Conservation (phyloP, 2,329 filamentous ascomycete species). For the Botrytis sinoallii region DNA sequence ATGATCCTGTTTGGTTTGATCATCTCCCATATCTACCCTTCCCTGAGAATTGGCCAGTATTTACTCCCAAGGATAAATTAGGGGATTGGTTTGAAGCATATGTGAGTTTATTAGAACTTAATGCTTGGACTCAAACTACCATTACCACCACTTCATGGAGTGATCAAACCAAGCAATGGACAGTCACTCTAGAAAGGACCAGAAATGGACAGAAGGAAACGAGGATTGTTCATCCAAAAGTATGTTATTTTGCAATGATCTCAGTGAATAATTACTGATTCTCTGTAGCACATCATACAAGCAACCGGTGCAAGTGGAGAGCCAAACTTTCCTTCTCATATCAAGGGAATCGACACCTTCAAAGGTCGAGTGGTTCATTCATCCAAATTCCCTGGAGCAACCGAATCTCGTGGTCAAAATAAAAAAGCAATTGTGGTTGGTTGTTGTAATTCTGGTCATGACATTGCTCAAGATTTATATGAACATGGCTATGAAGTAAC, state of each 20-base stretch:
- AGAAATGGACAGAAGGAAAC: constrained; percentile 27
- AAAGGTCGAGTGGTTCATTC: constrained; percentile 59
- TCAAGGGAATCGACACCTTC: constrained; percentile 52
- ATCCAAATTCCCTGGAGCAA: constrained; percentile 55
- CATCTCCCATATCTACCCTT: constrained; percentile 64
- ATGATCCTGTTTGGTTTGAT: constrained; percentile 60
- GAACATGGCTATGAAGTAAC: constrained; percentile 66
- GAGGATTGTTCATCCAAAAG: constrained; percentile 24
- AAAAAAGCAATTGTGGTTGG: constrained; percentile 65
- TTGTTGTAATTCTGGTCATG: constrained; percentile 66
- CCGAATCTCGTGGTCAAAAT: constrained; percentile 42
- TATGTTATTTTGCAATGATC: neutral
- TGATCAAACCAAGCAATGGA: constrained; percentile 51
- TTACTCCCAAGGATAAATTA: constrained; percentile 69
- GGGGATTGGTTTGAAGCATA: constrained; percentile 67
- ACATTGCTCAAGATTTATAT: constrained; percentile 65
- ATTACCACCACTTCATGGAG: constrained; percentile 46
- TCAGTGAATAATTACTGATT: constrained; percentile 28
- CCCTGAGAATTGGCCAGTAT: constrained; percentile 63
- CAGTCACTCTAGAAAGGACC: constrained; percentile 47
- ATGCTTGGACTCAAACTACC: constrained; percentile 59
- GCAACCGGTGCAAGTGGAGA: constrained; percentile 50
- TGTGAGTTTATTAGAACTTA: constrained; percentile 60
- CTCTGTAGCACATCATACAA: constrained; percentile 25
- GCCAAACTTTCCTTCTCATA: constrained; percentile 47